Evolutionary conservation across 352 stramenopile genomes (phyloP).

Genomic region (Globisporangium solare): DNA sequence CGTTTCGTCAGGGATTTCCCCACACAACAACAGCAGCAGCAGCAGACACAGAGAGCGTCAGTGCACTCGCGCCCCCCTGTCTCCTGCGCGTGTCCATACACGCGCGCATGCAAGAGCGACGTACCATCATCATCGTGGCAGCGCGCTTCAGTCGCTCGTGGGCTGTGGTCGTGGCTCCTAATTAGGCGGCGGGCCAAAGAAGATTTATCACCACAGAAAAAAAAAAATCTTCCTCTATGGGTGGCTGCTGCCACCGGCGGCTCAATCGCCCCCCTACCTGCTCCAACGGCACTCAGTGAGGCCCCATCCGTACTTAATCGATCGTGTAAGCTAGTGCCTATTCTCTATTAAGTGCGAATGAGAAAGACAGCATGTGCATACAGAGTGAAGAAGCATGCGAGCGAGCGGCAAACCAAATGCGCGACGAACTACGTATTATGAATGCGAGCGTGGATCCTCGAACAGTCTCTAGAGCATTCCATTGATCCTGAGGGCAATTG

Average conservation of each 20-base stretch:
- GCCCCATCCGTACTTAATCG: not conserved
- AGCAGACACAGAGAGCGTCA: conserved; percentile 2
- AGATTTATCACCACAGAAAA: conserved; percentile 20
- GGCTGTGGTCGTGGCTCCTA: not conserved
- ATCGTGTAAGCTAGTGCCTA: not conserved
- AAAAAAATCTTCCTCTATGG: conserved; percentile 14
- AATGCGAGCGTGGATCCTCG: no score
- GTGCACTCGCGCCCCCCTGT: not conserved
- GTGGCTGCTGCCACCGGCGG: conserved; percentile 7
- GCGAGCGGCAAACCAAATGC: no score
- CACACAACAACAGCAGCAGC: not conserved
- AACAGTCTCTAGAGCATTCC: no score
- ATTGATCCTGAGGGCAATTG: no score
- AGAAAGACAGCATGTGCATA: conserved; percentile 5
- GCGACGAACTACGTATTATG: no score
- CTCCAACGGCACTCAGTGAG: no score
- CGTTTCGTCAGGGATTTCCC: no score
- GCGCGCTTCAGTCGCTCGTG: conserved; percentile 2
- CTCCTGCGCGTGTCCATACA: not conserved
- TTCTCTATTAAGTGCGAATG: not conserved
- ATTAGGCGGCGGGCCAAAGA: conserved; percentile 1
- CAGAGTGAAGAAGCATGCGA: no score
- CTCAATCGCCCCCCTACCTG: not conserved
- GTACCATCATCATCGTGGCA: conserved; percentile 53
- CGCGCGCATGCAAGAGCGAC: not conserved